Percentiles rank a stretch among this genome's conserved stretches.
Evolutionary conservation across 139 green algal genomes (phyloP).

Genomic region (Chlamydomonas sphaeroides): DNA sequence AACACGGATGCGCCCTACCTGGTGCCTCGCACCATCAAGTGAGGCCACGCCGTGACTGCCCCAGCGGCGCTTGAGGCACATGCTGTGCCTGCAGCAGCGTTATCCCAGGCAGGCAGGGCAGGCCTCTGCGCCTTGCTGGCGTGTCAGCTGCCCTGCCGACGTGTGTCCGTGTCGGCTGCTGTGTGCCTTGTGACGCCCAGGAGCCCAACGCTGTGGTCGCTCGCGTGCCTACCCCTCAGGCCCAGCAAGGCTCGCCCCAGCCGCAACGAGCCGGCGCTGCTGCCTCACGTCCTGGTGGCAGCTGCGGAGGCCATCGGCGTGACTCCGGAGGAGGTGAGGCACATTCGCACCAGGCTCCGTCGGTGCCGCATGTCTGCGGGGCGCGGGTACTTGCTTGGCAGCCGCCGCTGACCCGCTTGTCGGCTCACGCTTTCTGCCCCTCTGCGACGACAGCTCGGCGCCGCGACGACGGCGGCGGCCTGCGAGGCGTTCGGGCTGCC

Average conservation of each 20-base stretch:
- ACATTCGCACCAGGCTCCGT: neutral
- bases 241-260: conserved; percentile 62
- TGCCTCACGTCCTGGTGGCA: conserved; percentile 69
- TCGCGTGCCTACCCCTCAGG: no score
- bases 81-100: no score
- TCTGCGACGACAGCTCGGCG: no score
- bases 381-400: neutral
- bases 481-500: conserved; percentile 51
- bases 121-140: no score
- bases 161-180: no score
- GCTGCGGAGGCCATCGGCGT: conserved; percentile 63
- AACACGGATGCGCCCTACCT: conserved; percentile 86
- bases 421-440: neutral
- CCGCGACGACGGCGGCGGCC: conserved; percentile 52
- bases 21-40: conserved; percentile 65
- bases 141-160: no score
- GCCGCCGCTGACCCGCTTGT: neutral
- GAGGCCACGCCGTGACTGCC: neutral
- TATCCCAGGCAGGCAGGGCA: no score
- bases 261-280: conserved; percentile 80
- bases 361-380: neutral
- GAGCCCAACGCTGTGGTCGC: no score
- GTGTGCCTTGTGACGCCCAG: no score
- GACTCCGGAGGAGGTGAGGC: conserved; percentile 43
- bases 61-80: no score